Percentiles rank a stretch among this genome's conserved stretches.
These are phyloP conservation scores for Lyophyllum shimeji DNA, from an alignment of 768 basidiomycete genomes.

Conservation along the genomic window DNA sequence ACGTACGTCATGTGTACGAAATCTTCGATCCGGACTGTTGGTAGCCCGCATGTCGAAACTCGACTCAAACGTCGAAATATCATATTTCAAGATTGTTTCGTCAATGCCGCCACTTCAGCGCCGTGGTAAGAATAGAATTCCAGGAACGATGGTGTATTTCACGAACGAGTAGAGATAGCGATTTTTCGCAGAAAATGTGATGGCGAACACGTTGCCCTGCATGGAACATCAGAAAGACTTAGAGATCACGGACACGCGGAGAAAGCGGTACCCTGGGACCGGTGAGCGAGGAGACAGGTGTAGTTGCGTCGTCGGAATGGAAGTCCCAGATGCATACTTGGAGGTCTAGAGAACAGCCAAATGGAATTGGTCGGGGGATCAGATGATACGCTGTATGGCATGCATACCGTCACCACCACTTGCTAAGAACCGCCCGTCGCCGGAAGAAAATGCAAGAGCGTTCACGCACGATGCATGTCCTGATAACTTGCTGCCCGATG, in stretches of 20 bases:
- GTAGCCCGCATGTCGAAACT: slow-evolving; percentile 9
- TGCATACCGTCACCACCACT: slow-evolving; percentile 69
- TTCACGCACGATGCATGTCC: slow-evolving; percentile 68
- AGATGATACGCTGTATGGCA: slow-evolving; percentile 1
- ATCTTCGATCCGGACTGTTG: slow-evolving; percentile 20
- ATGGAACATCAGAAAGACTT: neutral
- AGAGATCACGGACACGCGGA: too few species aligned
- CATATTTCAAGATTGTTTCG: slow-evolving; percentile 51
- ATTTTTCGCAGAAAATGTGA: slow-evolving; percentile 67
- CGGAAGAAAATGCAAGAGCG: slow-evolving; percentile 58
- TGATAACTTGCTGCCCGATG: slow-evolving; percentile 30
- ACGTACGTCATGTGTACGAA: slow-evolving; percentile 29
- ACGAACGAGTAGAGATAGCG: slow-evolving; percentile 14
- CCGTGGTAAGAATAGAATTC: neutral
- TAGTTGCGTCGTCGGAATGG: slow-evolving; percentile 52
- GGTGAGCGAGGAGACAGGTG: slow-evolving; percentile 39
- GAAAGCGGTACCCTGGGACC: slow-evolving; percentile 45
- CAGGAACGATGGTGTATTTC: slow-evolving; percentile 6
- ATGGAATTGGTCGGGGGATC: neutral
- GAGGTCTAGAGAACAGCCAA: slow-evolving; percentile 40
- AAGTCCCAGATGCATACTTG: slow-evolving; percentile 66
- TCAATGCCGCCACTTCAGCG: slow-evolving; percentile 54
- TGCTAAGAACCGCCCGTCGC: slow-evolving; percentile 60
- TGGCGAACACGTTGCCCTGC: slow-evolving; percentile 69
- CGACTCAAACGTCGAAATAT: slow-evolving; percentile 39